Percentiles rank a stretch among this genome's conserved stretches.
Evolutionary conservation across 2,329 filamentous ascomycete species (phyloP).

Genomic region (Nigrospora osmanthi): DNA sequence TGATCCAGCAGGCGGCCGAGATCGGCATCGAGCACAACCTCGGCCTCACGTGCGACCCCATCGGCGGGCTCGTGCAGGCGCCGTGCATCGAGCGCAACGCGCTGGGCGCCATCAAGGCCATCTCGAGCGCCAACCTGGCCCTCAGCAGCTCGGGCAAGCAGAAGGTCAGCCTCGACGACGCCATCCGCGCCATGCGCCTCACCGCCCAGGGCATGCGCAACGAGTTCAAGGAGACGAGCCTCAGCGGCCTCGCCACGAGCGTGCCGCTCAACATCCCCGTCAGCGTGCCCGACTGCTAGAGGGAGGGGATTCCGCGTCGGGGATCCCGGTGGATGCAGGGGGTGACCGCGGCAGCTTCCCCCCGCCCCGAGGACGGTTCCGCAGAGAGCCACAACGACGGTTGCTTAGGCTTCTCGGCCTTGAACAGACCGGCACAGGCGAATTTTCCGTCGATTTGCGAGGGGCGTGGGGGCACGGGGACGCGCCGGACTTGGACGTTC

Average conservation of each 20-base stretch:
- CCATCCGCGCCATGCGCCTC: constrained; percentile 40
- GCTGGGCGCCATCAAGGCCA: constrained; percentile 41
- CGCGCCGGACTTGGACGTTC: too few relatives aligned
- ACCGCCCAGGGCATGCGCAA: constrained; percentile 44
- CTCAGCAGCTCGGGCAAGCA: constrained; percentile 36
- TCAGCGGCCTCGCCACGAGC: constrained; percentile 41
- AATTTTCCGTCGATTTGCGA: too few relatives aligned
- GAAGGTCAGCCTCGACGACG: constrained; percentile 41
- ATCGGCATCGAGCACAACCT: constrained; percentile 46
- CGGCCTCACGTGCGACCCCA: constrained; percentile 41
- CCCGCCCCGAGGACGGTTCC: too few relatives aligned
- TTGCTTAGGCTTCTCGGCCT: too few relatives aligned
- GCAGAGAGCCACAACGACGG: too few relatives aligned
- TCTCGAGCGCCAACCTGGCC: constrained; percentile 41
- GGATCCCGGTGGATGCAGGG: too few relatives aligned
- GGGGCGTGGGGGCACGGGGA: too few relatives aligned
- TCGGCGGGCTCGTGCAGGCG: constrained; percentile 40
- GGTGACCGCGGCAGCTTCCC: too few relatives aligned
- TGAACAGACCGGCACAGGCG: too few relatives aligned
- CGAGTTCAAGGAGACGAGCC: constrained; percentile 45
- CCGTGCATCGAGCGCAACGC: constrained; percentile 45
- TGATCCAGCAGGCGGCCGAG: constrained; percentile 42
- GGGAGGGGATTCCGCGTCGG: too few relatives aligned
- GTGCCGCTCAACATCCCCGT: constrained; percentile 42
- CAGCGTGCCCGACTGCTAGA: constrained; percentile 40